phyloP scores from a whole-genome alignment of 208 protist species.

The Wallacemonas sp. region DNA sequence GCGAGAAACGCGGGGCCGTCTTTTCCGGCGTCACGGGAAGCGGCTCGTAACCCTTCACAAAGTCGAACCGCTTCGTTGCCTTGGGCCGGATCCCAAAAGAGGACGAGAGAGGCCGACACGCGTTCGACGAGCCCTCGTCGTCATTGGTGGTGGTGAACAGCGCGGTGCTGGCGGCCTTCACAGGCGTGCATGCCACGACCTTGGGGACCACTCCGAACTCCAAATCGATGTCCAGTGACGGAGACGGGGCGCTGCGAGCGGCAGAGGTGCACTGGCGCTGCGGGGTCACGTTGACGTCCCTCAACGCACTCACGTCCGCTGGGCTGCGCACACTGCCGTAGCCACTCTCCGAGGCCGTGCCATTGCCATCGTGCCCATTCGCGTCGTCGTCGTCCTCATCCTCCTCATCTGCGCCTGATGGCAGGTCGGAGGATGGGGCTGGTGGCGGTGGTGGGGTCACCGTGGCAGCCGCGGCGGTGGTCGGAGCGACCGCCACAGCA shows the following conservation, averaged over 20 bases:
- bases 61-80: conserved; percentile 17
- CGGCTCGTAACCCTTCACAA: conserved; percentile 11
- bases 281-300: conserved; percentile 7
- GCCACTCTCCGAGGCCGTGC: neutral
- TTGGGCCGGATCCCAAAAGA: conserved; percentile 15
- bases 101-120: conserved; percentile 5
- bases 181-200: conserved; percentile 2
- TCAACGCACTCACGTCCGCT: conserved; percentile 1
- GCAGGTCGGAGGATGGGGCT: neutral
- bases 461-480: neutral
- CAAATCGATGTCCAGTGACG: neutral
- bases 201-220: neutral
- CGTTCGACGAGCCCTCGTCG: conserved; percentile 7
- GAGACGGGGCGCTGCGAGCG: conserved; percentile 1
- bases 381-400: no score
- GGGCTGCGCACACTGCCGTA: conserved; percentile 5
- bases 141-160: neutral
- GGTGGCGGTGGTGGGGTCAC: neutral
- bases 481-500: neutral
- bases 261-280: conserved; percentile 5
- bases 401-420: neutral
- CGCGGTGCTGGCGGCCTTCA: conserved; percentile 4
- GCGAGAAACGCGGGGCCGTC: neutral
- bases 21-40: conserved; percentile 12
- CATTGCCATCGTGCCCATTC: neutral